Conservation (phyloP, 2,329 filamentous ascomycete species). For the Myriosclerotinia scirpicola region DNA sequence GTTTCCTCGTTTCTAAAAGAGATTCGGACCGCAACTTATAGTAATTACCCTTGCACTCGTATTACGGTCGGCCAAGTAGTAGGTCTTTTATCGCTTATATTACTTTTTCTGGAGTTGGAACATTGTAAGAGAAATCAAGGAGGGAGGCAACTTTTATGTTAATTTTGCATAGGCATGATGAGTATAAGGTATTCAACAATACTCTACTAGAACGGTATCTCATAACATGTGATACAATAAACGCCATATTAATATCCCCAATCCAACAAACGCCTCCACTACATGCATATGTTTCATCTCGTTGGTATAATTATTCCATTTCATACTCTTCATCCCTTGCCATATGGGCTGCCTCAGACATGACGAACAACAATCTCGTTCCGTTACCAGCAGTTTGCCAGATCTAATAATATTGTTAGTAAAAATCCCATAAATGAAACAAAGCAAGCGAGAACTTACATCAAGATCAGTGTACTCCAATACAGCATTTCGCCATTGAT, state of each 20-base stretch:
- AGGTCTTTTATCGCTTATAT: too few relatives aligned
- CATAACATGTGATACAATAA: slow-evolving; percentile 7
- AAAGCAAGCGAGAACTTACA: slow-evolving; percentile 60
- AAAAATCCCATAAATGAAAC: slow-evolving; percentile 29
- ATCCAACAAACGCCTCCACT: slow-evolving; percentile 21
- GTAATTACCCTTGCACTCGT: too few relatives aligned
- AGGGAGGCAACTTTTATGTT: too few relatives aligned
- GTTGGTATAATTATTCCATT: slow-evolving; percentile 29
- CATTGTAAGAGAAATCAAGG: too few relatives aligned
- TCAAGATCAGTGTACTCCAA: slow-evolving; percentile 87
- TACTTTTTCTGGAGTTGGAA: too few relatives aligned
- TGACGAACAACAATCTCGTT: slow-evolving; percentile 70
- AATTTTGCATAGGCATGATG: too few relatives aligned
- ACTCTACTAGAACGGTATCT: slow-evolving; percentile 15
- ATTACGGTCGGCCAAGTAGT: too few relatives aligned
- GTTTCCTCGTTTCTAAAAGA: too few relatives aligned
- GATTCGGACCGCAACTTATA: too few relatives aligned
- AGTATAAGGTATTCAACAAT: slow-evolving; percentile 9
- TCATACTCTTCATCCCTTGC: slow-evolving; percentile 37
- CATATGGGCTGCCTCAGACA: slow-evolving; percentile 50
- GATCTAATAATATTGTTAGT: slow-evolving; percentile 50
- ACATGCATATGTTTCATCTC: slow-evolving; percentile 14
- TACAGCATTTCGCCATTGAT: slow-evolving; percentile 83
- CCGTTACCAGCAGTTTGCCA: slow-evolving; percentile 77
- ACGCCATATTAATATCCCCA: slow-evolving; percentile 18